A percentile compares a stretch with the other conserved stretches of the same genome.
phyloP scores from a whole-genome alignment of 805 yeast species.

The Candida broadrunensis region DNA sequence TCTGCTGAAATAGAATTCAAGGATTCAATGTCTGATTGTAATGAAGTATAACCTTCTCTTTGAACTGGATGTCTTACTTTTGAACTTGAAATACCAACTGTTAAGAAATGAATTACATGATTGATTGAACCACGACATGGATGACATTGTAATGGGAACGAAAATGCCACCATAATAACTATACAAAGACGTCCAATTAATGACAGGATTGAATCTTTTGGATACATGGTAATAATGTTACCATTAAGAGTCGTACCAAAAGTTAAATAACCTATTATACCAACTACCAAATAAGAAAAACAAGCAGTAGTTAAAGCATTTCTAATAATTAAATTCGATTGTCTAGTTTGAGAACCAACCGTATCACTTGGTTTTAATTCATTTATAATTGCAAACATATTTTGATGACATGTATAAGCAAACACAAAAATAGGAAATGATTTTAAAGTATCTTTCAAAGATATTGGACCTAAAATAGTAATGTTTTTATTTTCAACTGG shows the following conservation, averaged over 20 bases:
- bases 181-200: constrained; percentile 58
- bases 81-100: constrained; percentile 23
- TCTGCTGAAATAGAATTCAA: constrained; percentile 12
- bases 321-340: constrained; percentile 47
- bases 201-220: constrained; percentile 47
- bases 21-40: constrained; percentile 24
- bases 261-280: constrained; percentile 67
- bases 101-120: constrained; percentile 56
- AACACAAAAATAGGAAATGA: constrained; percentile 74
- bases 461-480: constrained; percentile 39
- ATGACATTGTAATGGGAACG: constrained; percentile 77
- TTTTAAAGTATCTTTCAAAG: constrained; percentile 40
- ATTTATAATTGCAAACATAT: constrained; percentile 71
- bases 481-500: constrained; percentile 14
- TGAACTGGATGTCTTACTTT: constrained; percentile 17
- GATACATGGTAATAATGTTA: constrained; percentile 68
- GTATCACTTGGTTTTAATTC: constrained; percentile 48
- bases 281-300: constrained; percentile 58
- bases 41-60: constrained; percentile 24
- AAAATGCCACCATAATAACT: constrained; percentile 69
- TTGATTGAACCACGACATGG: constrained; percentile 75
- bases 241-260: constrained; percentile 68
- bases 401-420: constrained; percentile 82
- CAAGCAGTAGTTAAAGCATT: constrained; percentile 58
- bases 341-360: constrained; percentile 40